Conservation (phyloP, 2,329 filamentous ascomycete species). For the Apiospora arundinis region DNA sequence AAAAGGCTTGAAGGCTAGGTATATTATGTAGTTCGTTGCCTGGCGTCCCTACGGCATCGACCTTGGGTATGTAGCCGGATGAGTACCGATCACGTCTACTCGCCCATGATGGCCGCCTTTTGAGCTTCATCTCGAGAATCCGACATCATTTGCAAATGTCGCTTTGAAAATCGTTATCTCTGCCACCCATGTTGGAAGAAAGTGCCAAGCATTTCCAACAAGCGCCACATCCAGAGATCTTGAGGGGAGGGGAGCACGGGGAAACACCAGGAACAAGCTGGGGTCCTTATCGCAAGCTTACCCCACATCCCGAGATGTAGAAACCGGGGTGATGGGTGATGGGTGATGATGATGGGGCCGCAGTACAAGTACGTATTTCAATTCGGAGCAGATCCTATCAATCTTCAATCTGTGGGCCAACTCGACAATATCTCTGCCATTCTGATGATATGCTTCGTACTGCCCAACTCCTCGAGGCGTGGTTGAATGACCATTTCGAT, state of each 20-base stretch:
- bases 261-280: background rate
- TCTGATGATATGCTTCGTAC: background rate
- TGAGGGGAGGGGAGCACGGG: background rate
- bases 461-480: background rate
- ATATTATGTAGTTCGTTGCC: no score
- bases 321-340: background rate
- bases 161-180: background rate
- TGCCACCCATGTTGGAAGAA: background rate
- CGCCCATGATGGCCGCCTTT: background rate
- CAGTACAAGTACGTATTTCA: background rate
- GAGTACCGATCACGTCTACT: background rate
- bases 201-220: background rate
- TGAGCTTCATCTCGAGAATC: background rate
- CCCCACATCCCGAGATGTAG: constrained; percentile 4
- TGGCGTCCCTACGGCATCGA: background rate
- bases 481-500: background rate
- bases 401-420: background rate
- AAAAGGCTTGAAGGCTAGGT: background rate
- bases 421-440: background rate
- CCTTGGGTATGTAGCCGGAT: no score
- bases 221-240: background rate
- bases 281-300: constrained; percentile 8
- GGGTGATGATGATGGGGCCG: background rate
- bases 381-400: background rate
- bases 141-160: background rate